These are phyloP conservation scores for Nitzschia palea DNA, from an alignment of 108 stramenopile genomes.

Conservation along the genomic window DNA sequence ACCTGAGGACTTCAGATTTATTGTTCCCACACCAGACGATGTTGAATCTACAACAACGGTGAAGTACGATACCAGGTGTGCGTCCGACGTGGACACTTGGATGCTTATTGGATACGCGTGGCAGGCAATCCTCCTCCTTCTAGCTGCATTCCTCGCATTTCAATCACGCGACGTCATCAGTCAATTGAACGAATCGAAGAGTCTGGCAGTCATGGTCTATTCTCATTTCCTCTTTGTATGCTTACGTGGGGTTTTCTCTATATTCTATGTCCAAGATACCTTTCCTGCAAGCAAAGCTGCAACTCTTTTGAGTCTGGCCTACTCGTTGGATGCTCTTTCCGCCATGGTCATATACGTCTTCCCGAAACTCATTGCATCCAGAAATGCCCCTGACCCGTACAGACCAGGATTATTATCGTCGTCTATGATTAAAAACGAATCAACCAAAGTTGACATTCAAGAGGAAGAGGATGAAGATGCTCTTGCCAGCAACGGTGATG, in stretches of 20 bases:
- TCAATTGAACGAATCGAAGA: conserved; percentile 34
- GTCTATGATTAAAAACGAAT: neutral
- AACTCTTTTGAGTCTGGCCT: conserved; percentile 22
- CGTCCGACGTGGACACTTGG: conserved; percentile 16
- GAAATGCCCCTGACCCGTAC: conserved; percentile 5
- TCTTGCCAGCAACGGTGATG: neutral
- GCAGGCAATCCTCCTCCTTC: conserved; percentile 29
- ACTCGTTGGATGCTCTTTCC: conserved; percentile 17
- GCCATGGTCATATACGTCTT: conserved; percentile 29
- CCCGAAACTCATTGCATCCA: conserved; percentile 5
- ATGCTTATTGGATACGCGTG: conserved; percentile 6
- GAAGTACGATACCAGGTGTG: conserved; percentile 5
- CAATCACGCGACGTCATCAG: conserved; percentile 21
- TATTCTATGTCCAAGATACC: conserved; percentile 12
- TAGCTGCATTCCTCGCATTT: conserved; percentile 34
- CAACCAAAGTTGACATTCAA: neutral
- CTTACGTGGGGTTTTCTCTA: conserved; percentile 3
- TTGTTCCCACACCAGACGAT: neutral
- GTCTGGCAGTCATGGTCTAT: conserved; percentile 39
- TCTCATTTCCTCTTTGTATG: conserved; percentile 34
- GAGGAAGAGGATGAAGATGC: neutral
- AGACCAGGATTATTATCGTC: conserved; percentile 10
- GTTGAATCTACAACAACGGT: conserved; percentile 4
- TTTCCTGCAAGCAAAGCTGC: neutral
- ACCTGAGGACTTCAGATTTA: neutral